Base-by-base conservation (phyloP, 352 stramenopile genomes). In the Globisporangium canariense region DNA sequence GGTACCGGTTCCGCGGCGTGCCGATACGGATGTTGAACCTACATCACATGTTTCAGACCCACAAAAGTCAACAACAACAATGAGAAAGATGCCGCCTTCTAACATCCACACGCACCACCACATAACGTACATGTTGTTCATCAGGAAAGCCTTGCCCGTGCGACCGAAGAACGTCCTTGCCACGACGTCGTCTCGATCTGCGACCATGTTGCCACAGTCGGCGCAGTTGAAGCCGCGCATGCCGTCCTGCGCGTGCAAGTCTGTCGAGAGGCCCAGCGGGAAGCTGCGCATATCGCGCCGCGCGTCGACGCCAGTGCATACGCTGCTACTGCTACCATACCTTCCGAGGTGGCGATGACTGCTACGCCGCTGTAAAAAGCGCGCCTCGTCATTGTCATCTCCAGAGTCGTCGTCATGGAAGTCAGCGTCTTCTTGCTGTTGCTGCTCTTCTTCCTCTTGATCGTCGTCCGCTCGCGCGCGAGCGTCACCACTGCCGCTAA, bases 121-220 rank as follows among this genome's bases (percentile, higher is more conserved):
- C 18, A 50, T 16, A n/a, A 36, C 76, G 55, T 71, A 91, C 84
- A 93, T 90, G 71, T 74, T 88, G 68, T 90, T 88, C 73, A 91
- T 81, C 28, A 91, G 67, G 57, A 85, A 93, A 16, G 82, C 80
- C 56, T 90, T 93, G 59, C 85, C 85, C 45, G 76, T 89, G 61
- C 78, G 79, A 2, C 82, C 82, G 51, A 89, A 91, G 69, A 93
- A 91, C 52, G 81, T 86, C 67, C 90, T 93, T 40, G 85, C 81
- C 49, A 91, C 75, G 47, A 93, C 64, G 43, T 93, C 85, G 62
- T 88, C 82, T 22, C 74, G 81, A 38, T 88, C 79, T 4, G 72
- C 82, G 43, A 93, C 81, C 18, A 88, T 65, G 40, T 75, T 86
- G 10, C 77, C 81, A 53, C 85, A 93, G 49, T 81, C 71, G 41